A percentile compares a stretch with the other conserved stretches of the same genome.
These are phyloP conservation scores for Suhomyces wounanorum DNA, from an alignment of 1,139 yeast species.

Conservation along the genomic window DNA sequence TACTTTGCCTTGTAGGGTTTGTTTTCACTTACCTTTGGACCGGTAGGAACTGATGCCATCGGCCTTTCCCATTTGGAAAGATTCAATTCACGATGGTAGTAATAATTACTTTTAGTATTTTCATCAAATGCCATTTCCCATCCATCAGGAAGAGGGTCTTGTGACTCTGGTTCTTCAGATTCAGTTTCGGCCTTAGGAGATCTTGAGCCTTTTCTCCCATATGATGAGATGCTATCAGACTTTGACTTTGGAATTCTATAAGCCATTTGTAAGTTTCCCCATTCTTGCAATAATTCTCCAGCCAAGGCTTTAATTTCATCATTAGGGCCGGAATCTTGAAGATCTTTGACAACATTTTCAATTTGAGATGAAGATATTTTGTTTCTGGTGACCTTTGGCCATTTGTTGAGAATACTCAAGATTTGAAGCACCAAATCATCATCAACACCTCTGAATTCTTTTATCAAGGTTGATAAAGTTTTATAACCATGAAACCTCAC, in stretches of 20 bases:
- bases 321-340: constrained; percentile 37
- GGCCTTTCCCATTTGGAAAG: constrained; percentile 66
- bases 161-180: constrained; percentile 4
- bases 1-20: not conserved
- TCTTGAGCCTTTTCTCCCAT: constrained; percentile 31
- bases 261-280: constrained; percentile 80
- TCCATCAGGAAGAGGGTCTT: constrained; percentile 43
- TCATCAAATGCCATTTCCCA: constrained; percentile 56
- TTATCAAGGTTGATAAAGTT: constrained; percentile 64
- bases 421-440: constrained; percentile 45
- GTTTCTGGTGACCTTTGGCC: constrained; percentile 85
- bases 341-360: constrained; percentile 58
- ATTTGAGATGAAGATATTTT: constrained; percentile 80
- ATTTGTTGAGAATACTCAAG: constrained; percentile 57
- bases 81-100: constrained; percentile 51
- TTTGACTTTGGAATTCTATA: constrained; percentile 71
- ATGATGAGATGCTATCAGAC: constrained; percentile 24
- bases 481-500: constrained; percentile 87
- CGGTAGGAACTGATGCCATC: constrained; percentile 25
- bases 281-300: constrained; percentile 54
- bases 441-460: constrained; percentile 33
- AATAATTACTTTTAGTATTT: constrained; percentile 46
- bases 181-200: constrained; percentile 14
- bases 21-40: constrained; percentile 21
- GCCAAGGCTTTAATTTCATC: constrained; percentile 41